phyloP scores from a whole-genome alignment of 148 eudicot species.

The Amaranthus hypochondriacus region DNA sequence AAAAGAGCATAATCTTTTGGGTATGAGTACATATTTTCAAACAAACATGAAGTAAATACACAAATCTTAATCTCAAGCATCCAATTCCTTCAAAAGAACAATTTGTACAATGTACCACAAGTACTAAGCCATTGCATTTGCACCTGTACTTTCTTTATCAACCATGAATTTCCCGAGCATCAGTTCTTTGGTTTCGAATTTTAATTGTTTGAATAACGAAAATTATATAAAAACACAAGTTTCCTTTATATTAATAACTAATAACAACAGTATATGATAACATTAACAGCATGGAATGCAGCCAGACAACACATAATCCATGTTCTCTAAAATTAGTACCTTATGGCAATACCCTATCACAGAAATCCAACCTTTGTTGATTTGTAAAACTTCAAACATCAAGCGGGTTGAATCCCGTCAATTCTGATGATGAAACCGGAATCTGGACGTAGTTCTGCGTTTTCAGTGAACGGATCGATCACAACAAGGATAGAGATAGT shows the following conservation, averaged over 20 bases:
- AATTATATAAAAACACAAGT: neutral
- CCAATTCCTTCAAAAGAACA: conserved; percentile 15
- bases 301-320: conserved; percentile 15
- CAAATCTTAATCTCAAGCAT: conserved; percentile 11
- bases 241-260: conserved; percentile 18
- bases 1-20: neutral
- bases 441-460: neutral
- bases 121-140: conserved; percentile 6
- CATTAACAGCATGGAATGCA: conserved; percentile 27
- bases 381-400: neutral
- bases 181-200: neutral
- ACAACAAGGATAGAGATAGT: neutral
- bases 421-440: conserved; percentile 19
- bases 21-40: neutral
- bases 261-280: conserved; percentile 20
- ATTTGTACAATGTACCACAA: conserved; percentile 11
- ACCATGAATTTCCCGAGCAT: conserved; percentile 9
- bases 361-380: conserved; percentile 8
- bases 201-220: neutral
- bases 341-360: conserved; percentile 23
- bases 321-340: conserved; percentile 30
- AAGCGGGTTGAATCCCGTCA: conserved; percentile 9
- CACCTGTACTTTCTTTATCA: conserved; percentile 22
- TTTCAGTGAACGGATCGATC: conserved; percentile 2
- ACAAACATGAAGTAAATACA: neutral